Evolutionary conservation across 1,139 yeast genomes (phyloP), one percentile per base, ranked within the genome.

Genomic region (Sugiyamaella paludigena): DNA sequence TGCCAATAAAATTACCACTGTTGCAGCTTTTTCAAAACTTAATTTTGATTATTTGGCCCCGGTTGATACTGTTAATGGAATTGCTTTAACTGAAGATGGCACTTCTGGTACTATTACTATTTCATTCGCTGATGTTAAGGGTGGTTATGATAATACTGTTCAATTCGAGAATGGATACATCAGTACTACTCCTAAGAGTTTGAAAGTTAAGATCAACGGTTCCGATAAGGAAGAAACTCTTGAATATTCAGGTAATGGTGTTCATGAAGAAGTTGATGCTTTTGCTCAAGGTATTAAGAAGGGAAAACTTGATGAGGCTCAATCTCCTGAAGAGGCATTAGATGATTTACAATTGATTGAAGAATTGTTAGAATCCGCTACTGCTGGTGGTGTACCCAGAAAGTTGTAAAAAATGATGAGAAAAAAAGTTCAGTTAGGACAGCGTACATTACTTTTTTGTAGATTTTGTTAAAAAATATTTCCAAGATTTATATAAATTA

Each of bases 61-160:
- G 28, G 52, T 54, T n/a, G 58, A 54, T 42, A 53, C 57, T 27
- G 45, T 54, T 24, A 52, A 54, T 35, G 54, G 51, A 6, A 44
- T 51, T 30, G 43, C 47, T n/a, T 35, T 49, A 35, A 45, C 55
- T 29, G 42, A 47, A 27, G 51, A 49, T 33, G 58, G 56, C 26
- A 47, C 55, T 11, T 41, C 50, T 10, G 58, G 58, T 7, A 50
- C 54, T 13, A 45, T 53, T 27, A 43, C 55, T 40, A 47, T 53
- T 31, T 51, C 58, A 2, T 53, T 53, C 40, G 54, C 54, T 15
- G 50, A 43, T 24, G 15, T 42, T 31, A 50, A 50, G 47, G 50
- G 49, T 16, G 53, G 47, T 15, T 50, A 48, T 35, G 55, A 51
- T 19, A 45, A 45, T 41, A 51, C 50, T 11, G 46, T 51, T 12